Evolutionary conservation across 1,139 yeast genomes (phyloP), one percentile per base, ranked within the genome.

Genomic region (Kazachstania sp.): DNA sequence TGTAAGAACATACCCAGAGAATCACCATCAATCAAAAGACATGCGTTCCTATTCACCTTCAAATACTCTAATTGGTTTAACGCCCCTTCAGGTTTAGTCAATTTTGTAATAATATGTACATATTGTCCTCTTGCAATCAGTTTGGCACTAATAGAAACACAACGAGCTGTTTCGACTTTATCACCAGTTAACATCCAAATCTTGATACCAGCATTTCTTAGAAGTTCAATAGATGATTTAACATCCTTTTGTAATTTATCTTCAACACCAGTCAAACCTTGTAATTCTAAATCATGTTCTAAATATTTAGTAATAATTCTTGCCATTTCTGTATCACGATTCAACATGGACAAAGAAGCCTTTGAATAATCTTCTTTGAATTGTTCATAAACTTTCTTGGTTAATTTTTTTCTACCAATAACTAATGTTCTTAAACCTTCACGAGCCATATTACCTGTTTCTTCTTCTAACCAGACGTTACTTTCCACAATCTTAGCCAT

Each of bases 151-250:
- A 94, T 86, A 23, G 97, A 88, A 35, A 94, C 97, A 74, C 98
- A 92, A 52, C 87, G 79, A 1, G 98, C 98, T 0, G 99, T 94
- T 67, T 94, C 99, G 8, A 92, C 97, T 65, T 94, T 94, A 64
- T 94, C 99, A 54, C 99, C 99, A 0, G 99, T 94, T 45, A 94
- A 72, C 98, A 94, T 94, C 99, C 99, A 94, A 45, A 94, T 92
- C 60, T 87, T 87, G 49, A 94, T 81, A 2, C 98, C 98, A 0
- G 98, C 99, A 68, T 94, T 92, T 57, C 98, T 75, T 54, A 94
- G 73, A 36, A 92, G 72, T 68, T 94, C 99, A 51, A 94, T 82
- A 0, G 97, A 86, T 0, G 95, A 78, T 64, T 90, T 92, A 48
- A 94, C 96, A 63, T 90, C 90, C 46, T 77, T 77, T 64, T 94